A percentile compares a stretch with the other conserved stretches of the same genome.
phyloP scores from a whole-genome alignment of 2,329 filamentous ascomycete genomes.

The Gyromitra esculenta region DNA sequence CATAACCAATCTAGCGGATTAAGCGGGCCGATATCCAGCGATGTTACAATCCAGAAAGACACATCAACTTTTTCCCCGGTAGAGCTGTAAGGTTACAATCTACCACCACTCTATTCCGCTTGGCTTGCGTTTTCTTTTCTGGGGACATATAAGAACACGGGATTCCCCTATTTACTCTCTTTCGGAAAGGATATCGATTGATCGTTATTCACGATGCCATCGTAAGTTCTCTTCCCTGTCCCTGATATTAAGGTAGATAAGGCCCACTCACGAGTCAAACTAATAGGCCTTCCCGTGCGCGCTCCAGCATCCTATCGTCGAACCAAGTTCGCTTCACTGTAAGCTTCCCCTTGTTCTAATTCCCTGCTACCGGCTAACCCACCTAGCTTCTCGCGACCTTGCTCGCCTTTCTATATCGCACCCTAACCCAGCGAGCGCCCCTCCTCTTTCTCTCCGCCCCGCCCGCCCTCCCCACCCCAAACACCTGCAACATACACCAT shows the following conservation, averaged over 20 bases:
- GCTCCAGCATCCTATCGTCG: slow-evolving; percentile 23
- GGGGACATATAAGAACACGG: slow-evolving; percentile 9
- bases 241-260: neutral
- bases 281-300: neutral
- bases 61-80: slow-evolving; percentile 28
- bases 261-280: neutral
- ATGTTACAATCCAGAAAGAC: slow-evolving; percentile 9
- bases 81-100: neutral
- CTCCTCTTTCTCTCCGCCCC: slow-evolving; percentile 46
- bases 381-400: slow-evolving; percentile 36
- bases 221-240: slow-evolving; percentile 25
- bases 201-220: slow-evolving; percentile 26
- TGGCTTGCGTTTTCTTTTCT: neutral
- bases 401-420: slow-evolving; percentile 43
- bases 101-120: slow-evolving; percentile 1
- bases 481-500: slow-evolving; percentile 47
- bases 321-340: slow-evolving; percentile 41
- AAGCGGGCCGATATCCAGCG: slow-evolving; percentile 17
- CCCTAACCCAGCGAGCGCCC: slow-evolving; percentile 49
- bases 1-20: neutral
- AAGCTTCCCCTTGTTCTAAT: neutral
- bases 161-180: neutral
- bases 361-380: neutral
- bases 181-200: neutral
- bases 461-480: slow-evolving; percentile 34